Conservation (phyloP, 2,329 filamentous ascomycete genomes). For the Exserohilum turcica region DNA sequence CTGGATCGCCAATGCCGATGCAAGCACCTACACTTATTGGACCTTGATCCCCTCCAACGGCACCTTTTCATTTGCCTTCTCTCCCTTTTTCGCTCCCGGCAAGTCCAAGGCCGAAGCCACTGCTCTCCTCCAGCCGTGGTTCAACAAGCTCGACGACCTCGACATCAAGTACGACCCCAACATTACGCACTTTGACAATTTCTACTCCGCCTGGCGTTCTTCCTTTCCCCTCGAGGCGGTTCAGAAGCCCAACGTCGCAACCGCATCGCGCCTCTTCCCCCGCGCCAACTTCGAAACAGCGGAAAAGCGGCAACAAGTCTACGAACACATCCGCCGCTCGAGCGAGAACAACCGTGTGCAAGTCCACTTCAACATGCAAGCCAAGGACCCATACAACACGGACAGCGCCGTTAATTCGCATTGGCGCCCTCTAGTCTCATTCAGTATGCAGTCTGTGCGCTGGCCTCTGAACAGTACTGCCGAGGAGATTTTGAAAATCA, state of each 20-base stretch:
- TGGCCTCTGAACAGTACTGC: conserved; percentile 41
- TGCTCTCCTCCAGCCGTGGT: conserved; percentile 41
- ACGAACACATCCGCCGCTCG: conserved; percentile 33
- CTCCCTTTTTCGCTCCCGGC: conserved; percentile 43
- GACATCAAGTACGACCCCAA: conserved; percentile 42
- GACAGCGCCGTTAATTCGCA: conserved; percentile 42
- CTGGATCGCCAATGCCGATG: conserved; percentile 45
- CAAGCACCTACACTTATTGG: conserved; percentile 45
- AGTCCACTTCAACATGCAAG: conserved; percentile 46
- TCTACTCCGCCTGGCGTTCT: conserved; percentile 41
- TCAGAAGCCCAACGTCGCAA: conserved; percentile 41
- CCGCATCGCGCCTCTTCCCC: conserved; percentile 42
- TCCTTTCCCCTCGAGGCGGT: conserved; percentile 45
- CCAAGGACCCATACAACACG: conserved; percentile 33
- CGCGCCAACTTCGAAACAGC: conserved; percentile 41
- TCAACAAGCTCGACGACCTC: conserved; percentile 34
- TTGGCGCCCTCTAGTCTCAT: conserved; percentile 33
- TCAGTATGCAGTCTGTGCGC: conserved; percentile 40
- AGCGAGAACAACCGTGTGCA: conserved; percentile 44
- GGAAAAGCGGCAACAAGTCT: conserved; percentile 40
- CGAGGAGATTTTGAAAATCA: conserved; percentile 30
- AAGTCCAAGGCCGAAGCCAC: conserved; percentile 39
- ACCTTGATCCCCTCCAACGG: conserved; percentile 40
- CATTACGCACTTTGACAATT: conserved; percentile 41
- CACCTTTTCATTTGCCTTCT: conserved; percentile 42